Evolutionary conservation across 495 filamentous ascomycete species (phyloP), one percentile per base, ranked within the genome.

Genomic region (Penicillium bovifimosum): DNA sequence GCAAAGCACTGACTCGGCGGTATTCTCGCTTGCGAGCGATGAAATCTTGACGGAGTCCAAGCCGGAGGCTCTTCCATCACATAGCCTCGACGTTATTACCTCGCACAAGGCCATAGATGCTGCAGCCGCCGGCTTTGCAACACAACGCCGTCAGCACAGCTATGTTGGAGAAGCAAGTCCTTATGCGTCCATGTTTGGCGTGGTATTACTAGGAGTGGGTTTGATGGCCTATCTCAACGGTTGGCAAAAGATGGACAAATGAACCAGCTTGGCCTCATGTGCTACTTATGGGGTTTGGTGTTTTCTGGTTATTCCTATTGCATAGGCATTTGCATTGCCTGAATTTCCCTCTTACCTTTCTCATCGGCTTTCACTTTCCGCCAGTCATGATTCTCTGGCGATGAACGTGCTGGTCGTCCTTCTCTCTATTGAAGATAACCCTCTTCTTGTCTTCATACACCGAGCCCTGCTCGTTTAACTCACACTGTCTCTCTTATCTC

Each of bases 191-290:
- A 91, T 96, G 74, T 70, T 96, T 18, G 87, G 89, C 6, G 91
- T 98, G 5, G 90, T 97, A 43, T 68, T 96, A 41, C 67, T 96
- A 55, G 93, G 93, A 13, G 85, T 96, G 62, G 87, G 90, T 27
- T 66, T 96, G 43, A 98, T 98, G 93, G 88, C 88, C 38, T 95
- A 90, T 71, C 75, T 98, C 56, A 98, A 98, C 65, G 86, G 85
- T 36, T 95, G 87, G 86, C 84, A 88, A 67, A 82, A 81, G 62
- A 71, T 80, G 54, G 83, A 85, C 51, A 77, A 80, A 68, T 85
- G 66, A 77, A 49, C 49, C 32, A n/a, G 41, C 38, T 47, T 49
- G 33, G 43, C 14, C 38, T 49, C 18, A 4, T 39, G 50, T 51
- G 55, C 53, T 58, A 47, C n/a, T 46, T 55, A 24, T 57, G 54